A percentile compares a stretch with the other conserved stretches of the same genome.
These are phyloP conservation scores for Fonsecaea pugnacius DNA, from an alignment of 2,329 filamentous ascomycete species.

Conservation along the genomic window DNA sequence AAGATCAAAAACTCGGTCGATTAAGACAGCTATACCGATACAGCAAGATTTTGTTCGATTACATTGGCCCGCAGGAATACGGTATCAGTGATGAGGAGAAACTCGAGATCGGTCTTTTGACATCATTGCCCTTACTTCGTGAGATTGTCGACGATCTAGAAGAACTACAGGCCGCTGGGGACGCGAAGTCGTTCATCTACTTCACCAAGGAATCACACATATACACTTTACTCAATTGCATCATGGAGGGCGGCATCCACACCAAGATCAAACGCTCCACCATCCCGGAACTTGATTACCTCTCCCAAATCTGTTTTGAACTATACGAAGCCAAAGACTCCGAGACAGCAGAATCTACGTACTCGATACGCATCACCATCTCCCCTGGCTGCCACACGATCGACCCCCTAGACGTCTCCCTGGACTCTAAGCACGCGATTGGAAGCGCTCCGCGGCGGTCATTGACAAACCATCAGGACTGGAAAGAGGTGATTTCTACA, in stretches of 20 bases:
- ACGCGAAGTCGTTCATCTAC: slow-evolving; percentile 96
- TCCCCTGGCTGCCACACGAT: slow-evolving; percentile 95
- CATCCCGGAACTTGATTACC: slow-evolving; percentile 95
- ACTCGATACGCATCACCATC: slow-evolving; percentile 94
- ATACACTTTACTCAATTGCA: slow-evolving; percentile 96
- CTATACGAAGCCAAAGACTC: slow-evolving; percentile 92
- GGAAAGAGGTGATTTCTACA: slow-evolving; percentile 96
- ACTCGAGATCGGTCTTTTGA: slow-evolving; percentile 95
- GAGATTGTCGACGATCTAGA: slow-evolving; percentile 97
- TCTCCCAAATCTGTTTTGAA: slow-evolving; percentile 97
- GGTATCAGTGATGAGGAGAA: slow-evolving; percentile 95
- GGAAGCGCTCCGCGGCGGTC: slow-evolving; percentile 89
- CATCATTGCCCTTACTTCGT: slow-evolving; percentile 87
- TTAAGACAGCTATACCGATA: slow-evolving; percentile 90
- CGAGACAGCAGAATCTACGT: slow-evolving; percentile 78
- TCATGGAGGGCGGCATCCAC: slow-evolving; percentile 92
- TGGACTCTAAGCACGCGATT: slow-evolving; percentile 95
- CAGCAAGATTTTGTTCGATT: slow-evolving; percentile 95
- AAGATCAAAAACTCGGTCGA: slow-evolving; percentile 82
- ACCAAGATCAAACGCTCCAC: slow-evolving; percentile 95
- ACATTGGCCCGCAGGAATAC: slow-evolving; percentile 97
- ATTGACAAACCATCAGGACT: slow-evolving; percentile 87
- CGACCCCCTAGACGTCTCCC: slow-evolving; percentile 92
- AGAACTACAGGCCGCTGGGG: slow-evolving; percentile 92
- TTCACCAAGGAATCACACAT: slow-evolving; percentile 99